Base-by-base conservation (phyloP, 306 rosid genomes). In the Sechiopsis laciniata region DNA sequence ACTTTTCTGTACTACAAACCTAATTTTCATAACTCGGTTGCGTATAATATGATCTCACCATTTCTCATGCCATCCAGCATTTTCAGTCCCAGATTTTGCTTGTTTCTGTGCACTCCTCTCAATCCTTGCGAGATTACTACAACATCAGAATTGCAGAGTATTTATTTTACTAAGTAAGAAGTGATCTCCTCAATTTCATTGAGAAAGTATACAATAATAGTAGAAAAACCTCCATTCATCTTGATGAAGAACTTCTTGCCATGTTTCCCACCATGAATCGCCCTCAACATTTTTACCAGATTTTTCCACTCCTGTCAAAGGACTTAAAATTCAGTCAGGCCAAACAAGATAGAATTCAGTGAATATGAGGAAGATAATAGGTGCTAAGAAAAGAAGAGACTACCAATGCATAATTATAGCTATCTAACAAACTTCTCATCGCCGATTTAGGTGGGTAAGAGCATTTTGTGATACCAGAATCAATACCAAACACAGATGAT, bases 181-280 rank as follows among this genome's bases (percentile, higher is more conserved):
- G 46, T 51, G 59, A 51, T 24, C 42, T 13, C 48, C 59, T 70
- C 46, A 15, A 70, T 19, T 24, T 51, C 13, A 70, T 42, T 74
- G 16, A 73, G 55, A 21, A 40, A 24, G 42, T 21, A 65, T 58
- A 45, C 40, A 63, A 62, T 55, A 53, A 52, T 56, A 63, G 65
- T 67, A 71, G 37, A 73, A 77, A 72, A 54, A 94, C 98, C 98
- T 94, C 97, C 97, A 94, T 87, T 90, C 98, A 75, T 94, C 97
- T 85, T 94, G 98, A 75, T 94, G 94, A 76, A 94, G 92, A 85
- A 87, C 85, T 84, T 94, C 98, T 84, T 94, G 97, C 98, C 98
- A 94, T 9, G 97, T 90, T 84, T 94, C 97, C 97, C 98, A 94
- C 98, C 98, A 94, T 61, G 92, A 87, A 84, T 94, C 97, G 58